Evolutionary conservation across 2,329 filamentous ascomycete genomes (phyloP), one percentile per base, ranked within the genome.

Genomic region (Alternaria viburni): DNA sequence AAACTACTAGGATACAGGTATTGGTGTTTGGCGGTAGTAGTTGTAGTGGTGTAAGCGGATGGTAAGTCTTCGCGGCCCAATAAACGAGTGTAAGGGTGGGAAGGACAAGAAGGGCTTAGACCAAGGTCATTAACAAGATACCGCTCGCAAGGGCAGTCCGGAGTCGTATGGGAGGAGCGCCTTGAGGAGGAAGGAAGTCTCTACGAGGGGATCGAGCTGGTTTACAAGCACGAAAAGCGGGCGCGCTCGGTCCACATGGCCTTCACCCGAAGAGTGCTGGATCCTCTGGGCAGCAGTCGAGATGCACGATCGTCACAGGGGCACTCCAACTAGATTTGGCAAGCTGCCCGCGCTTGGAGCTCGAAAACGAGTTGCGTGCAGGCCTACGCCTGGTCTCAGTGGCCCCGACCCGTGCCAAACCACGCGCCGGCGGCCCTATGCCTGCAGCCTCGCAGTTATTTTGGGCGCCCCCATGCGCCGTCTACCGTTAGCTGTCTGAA

Each of bases 21-120:
- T 59, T 62, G 32, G 59, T 57, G 54, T 54, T 50, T 55, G 47
- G 46, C 32, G 55, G 56, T 44, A 47, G 47, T 61, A 41, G 46
- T 55, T 23, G 41, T 51, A 44, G 56, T 26, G 21, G 54, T 49
- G 49, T 36, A 23, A 54, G 19, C 17, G 54, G 15, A 46, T 43
- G 36, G 19, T n/a, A 21, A 46, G 47, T 51, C 52, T 59, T 50
- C 32, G 30, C 57, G 51, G 52, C 23, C 56, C 55, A 63, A 60
- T 67, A 74, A 75, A 74, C 72, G 73, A 75, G 67, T 70, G 73
- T 73, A 65, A 59, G 58, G 68, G 65, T 59, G 50, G 55, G 62
- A 66, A 65, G 47, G 56, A 73, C 63, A 62, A 51, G 41, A 50
- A 59, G 54, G 52, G 64, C 55, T 66, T 36, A 68, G 62, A 21